A percentile compares a stretch with the other conserved stretches of the same genome.
phyloP scores from a whole-genome alignment of 1,284 basidiomycete genomes.

The Waitea zeae region DNA sequence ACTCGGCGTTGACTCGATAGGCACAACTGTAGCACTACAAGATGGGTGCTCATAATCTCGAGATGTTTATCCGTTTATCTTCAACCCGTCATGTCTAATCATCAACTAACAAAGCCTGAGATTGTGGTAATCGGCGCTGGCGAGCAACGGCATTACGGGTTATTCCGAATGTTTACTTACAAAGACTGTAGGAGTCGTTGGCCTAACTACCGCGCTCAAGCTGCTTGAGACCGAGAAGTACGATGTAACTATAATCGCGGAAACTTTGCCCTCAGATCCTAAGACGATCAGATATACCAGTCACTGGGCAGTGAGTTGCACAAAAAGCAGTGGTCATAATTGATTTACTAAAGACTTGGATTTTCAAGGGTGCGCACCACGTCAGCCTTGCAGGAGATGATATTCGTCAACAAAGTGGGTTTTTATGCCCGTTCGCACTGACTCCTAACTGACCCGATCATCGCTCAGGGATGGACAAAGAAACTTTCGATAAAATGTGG shows the following conservation, averaged over 20 bases:
- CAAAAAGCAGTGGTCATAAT: no score
- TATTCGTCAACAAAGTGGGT: conserved; percentile 29
- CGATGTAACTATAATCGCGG: conserved; percentile 46
- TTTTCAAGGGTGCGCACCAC: conserved; percentile 46
- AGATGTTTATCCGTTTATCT: no score
- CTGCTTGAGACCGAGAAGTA: conserved; percentile 41
- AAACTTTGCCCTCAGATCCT: conserved; percentile 45
- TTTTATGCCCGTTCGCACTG: conserved; percentile 10
- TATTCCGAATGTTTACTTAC: conserved; percentile 6
- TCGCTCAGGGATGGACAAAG: conserved; percentile 40
- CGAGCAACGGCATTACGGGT: no score
- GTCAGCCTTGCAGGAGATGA: conserved; percentile 35
- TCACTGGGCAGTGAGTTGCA: conserved; percentile 62
- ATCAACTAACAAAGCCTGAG: no score
- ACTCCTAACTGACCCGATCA: no score
- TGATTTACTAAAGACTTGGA: background rate
- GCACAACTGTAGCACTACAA: no score
- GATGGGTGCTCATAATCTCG: no score
- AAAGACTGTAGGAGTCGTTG: conserved; percentile 39
- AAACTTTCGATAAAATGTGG: conserved; percentile 62
- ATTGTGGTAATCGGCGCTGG: no score
- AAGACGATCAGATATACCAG: conserved; percentile 56
- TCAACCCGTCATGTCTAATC: no score
- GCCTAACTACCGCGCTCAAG: conserved; percentile 50
- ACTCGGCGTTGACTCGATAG: no score